These are phyloP conservation scores for Collybiopsis confluens DNA, from an alignment of 768 basidiomycete genomes.

Conservation along the genomic window DNA sequence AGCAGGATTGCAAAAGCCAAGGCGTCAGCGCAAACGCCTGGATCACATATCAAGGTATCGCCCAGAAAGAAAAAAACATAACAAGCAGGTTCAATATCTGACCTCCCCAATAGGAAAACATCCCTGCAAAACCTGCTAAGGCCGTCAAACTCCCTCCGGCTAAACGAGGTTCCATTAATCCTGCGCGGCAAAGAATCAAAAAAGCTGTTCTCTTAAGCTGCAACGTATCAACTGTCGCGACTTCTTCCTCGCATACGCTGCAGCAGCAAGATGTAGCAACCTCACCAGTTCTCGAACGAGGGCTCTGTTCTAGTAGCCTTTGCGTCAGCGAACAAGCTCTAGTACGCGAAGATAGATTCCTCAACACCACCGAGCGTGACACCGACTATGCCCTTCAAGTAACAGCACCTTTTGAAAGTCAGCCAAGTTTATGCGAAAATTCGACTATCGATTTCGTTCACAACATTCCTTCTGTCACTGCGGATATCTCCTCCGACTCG, in stretches of 20 bases:
- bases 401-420: background rate
- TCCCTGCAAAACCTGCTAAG: background rate
- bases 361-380: background rate
- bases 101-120: background rate
- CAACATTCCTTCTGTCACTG: background rate
- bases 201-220: background rate
- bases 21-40: background rate
- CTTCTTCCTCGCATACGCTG: background rate
- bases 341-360: background rate
- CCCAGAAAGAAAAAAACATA: too few relatives aligned
- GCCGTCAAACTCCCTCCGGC: background rate
- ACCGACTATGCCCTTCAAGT: background rate
- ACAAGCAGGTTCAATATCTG: too few relatives aligned
- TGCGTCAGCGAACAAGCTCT: too few relatives aligned
- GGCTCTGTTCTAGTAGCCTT: too few relatives aligned
- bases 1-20: constrained; percentile 8
- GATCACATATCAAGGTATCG: background rate
- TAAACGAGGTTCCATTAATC: background rate
- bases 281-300: too few relatives aligned
- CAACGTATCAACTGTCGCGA: background rate
- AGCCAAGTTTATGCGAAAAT: background rate
- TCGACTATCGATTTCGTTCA: background rate
- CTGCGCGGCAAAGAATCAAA: background rate
- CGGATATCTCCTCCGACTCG: background rate
- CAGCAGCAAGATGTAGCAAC: background rate